Evolutionary conservation across 1,284 basidiomycete species (phyloP), one percentile per base, ranked within the genome.

Genomic region (Flammula alnicola): DNA sequence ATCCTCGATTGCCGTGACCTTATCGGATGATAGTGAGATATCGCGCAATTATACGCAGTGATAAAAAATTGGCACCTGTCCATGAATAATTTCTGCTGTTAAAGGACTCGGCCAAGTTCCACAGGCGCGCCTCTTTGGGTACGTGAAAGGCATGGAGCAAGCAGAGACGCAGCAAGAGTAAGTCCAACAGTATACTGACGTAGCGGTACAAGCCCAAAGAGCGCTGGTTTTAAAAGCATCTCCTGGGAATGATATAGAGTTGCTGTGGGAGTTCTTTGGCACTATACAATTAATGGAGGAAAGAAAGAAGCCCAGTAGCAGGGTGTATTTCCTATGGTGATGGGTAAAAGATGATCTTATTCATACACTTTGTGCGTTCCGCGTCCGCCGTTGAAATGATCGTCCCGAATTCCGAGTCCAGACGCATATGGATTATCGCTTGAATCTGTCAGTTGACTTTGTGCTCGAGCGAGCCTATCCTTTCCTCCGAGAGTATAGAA

Each of bases 1-100:
- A 49, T 81, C 80, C 3, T 64, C 62, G 39, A 78, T 63, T 2
- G 67, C 58, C 16, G 65, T 69, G n/a, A 72, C 66, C 81, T 77
- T 33, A 37, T 30, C 39, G 30, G 30, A 16, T 36, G 33, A 43
- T 37, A 31, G 39, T 49, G 25, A 49, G 31, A 14, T 11, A 30
- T 5, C 23, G n/a, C 16, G 17, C 11, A 19, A 23, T 12, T 16
- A n/a, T 8, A n/a, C 19, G 14, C 27, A 8, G 23, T n/a, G 17
- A 31, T 3, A 4, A 29, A 10, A 31, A 9, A 38, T n/a, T 8
- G 27, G 20, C 32, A 47, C 44, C 11, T 26, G 20, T 47, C 39
- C 26, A 20, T 26, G 23, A 20, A 47, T 19, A 31, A 20, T 12
- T 14, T 25, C 17, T 16, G 44, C 19, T n/a, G 44, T 30, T 25